Evolutionary conservation across 2,329 filamentous ascomycete genomes (phyloP), one percentile per base, ranked within the genome.

Genomic region (Scortechinia acanthostroma): DNA sequence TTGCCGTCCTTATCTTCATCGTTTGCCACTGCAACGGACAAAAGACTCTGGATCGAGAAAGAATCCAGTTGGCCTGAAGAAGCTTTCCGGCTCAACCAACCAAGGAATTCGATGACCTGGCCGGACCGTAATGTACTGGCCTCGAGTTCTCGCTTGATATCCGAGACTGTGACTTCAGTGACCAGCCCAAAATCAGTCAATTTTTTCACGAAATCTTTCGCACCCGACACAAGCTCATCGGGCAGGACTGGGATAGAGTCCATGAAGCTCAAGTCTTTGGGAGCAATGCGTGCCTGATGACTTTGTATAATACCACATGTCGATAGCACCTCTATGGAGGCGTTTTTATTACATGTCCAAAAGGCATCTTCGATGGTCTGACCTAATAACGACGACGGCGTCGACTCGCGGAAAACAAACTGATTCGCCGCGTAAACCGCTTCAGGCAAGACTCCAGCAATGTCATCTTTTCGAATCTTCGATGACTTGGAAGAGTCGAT

Each of bases 201-300:
- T 49, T 76, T 78, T 23, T 70, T 66, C 48, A 88, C 71, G 50
- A 88, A 85, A 0, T 68, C 68, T 20, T 72, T 71, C 5, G 71
- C 66, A 22, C 76, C 71, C 21, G 87, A 62, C 44, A 40, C 35
- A 19, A 40, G 20, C 20, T 74, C 73, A 46, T 83, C 77, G 1
- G 84, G 83, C n/a, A 88, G 66, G 42, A 83, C 76, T 2, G 84
- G 82, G 47, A 88, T 83, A 22, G 80, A 78, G 44, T 84, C 79
- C 45, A 88, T 71, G 55, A 88, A 88, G 54, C 61, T 55, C 19
- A 62, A 47, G 51, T 63, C 54, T 80, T 82, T 42, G 70, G 75
- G 42, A 71, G 57, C 79, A 50, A 87, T 70, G 23, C 84, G 75
- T 22, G 86, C 80, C 49, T 76, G 66, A 23, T 81, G 74, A 50